These are phyloP conservation scores for Boletus huronensis DNA, from an alignment of 768 basidiomycete genomes.

Conservation along the genomic window DNA sequence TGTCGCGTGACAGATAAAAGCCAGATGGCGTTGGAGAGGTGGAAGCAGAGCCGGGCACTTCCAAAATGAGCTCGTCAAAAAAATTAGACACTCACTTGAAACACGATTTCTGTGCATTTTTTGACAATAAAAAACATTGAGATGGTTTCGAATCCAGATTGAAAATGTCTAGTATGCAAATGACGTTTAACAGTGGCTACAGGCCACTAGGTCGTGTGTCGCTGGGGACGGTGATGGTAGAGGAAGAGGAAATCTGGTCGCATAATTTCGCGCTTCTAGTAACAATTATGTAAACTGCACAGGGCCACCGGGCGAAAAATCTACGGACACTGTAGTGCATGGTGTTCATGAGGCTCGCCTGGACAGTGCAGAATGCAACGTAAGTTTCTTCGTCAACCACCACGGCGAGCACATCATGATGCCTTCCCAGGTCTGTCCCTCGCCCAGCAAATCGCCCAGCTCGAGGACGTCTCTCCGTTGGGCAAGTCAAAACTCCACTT, in stretches of 20 bases:
- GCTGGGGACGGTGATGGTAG: conserved; percentile 33
- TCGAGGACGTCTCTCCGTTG: conserved; percentile 65
- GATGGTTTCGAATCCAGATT: conserved; percentile 35
- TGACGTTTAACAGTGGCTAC: conserved; percentile 22
- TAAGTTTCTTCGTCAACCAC: conserved; percentile 15
- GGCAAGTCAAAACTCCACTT: conserved; percentile 43
- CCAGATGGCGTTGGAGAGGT: conserved; percentile 24
- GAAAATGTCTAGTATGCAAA: conserved; percentile 20
- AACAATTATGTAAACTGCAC: conserved; percentile 33
- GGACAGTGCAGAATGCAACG: conserved; percentile 23
- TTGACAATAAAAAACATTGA: conserved; percentile 35
- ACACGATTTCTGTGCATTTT: conserved; percentile 39
- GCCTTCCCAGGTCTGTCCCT: conserved; percentile 49
- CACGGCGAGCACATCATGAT: conserved; percentile 3
- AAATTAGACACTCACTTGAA: conserved; percentile 27
- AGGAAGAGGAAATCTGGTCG: conserved; percentile 19
- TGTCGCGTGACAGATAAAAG: conserved; percentile 37
- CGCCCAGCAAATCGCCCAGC: conserved; percentile 77
- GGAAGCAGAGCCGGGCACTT: conserved; percentile 16
- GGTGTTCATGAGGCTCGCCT: background rate
- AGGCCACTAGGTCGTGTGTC: conserved; percentile 30
- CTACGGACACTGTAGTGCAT: background rate
- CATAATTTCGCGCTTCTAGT: conserved; percentile 18
- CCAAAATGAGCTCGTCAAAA: conserved; percentile 25
- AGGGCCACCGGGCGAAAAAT: conserved; percentile 5